phyloP scores from a whole-genome alignment of 768 basidiomycete species.

The Artomyces pyxidatus region DNA sequence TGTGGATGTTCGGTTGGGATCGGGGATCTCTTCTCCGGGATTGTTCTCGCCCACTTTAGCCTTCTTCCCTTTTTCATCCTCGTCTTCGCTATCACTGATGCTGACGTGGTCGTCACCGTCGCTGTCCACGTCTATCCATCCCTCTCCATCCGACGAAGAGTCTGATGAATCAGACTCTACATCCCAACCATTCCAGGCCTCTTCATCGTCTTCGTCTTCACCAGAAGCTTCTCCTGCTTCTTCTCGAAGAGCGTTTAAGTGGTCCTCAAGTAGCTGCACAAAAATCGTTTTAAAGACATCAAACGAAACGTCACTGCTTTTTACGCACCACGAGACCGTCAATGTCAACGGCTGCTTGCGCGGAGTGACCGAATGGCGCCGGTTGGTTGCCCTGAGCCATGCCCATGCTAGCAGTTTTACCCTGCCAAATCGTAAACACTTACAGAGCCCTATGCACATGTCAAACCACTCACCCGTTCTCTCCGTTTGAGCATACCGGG shows the following conservation, averaged over 20 bases:
- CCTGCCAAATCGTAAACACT: constrained; percentile 38
- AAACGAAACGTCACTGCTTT: too few species aligned
- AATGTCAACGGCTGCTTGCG: constrained; percentile 72
- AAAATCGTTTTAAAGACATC: background rate
- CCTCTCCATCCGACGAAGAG: constrained; percentile 48
- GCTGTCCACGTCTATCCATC: constrained; percentile 75
- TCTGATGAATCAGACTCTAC: constrained; percentile 62
- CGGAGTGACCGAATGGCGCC: constrained; percentile 75
- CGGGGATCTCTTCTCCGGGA: constrained; percentile 19
- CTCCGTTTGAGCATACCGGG: constrained; percentile 84
- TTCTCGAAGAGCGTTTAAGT: constrained; percentile 62
- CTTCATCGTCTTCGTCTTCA: constrained; percentile 52
- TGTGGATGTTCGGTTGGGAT: constrained; percentile 43
- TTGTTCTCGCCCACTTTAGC: constrained; percentile 17
- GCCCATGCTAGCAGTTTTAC: constrained; percentile 85
- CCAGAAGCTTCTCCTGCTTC: constrained; percentile 45
- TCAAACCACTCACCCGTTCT: constrained; percentile 54
- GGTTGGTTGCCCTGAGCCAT: constrained; percentile 54
- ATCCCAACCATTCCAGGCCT: constrained; percentile 87
- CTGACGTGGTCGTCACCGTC: constrained; percentile 60
- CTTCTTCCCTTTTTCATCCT: constrained; percentile 26
- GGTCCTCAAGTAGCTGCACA: constrained; percentile 76
- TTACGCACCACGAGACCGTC: constrained; percentile 79
- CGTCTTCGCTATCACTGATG: constrained; percentile 86
- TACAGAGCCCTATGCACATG: background rate